These are phyloP conservation scores for Heliamphora pulchella DNA, from an alignment of 179 eudicot genomes.

Conservation along the genomic window DNA sequence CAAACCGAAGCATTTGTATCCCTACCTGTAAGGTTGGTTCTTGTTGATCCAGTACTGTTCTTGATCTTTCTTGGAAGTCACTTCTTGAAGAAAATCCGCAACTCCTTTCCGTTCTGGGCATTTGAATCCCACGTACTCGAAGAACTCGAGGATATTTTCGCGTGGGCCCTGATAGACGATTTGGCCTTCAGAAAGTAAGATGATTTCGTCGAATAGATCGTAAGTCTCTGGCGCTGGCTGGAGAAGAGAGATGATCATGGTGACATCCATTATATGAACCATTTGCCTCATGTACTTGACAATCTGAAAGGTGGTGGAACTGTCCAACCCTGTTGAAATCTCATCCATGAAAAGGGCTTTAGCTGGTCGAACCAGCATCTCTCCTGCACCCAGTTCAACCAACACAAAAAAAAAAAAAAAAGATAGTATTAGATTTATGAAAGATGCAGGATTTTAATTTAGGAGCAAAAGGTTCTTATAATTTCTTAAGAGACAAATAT, in stretches of 20 bases:
- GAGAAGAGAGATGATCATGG: constrained; percentile 79
- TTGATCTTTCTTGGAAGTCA: constrained; percentile 82
- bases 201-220: constrained; percentile 72
- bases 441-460: no score
- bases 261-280: constrained; percentile 73
- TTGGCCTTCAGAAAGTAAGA: constrained; percentile 76
- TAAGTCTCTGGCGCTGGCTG: constrained; percentile 91
- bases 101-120: constrained; percentile 81
- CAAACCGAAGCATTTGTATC: no score
- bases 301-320: constrained; percentile 72
- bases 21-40: constrained; percentile 46
- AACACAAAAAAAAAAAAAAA: no score
- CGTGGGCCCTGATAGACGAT: constrained; percentile 85
- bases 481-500: no score
- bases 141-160: constrained; percentile 55
- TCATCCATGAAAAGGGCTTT: constrained; percentile 76
- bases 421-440: not conserved
- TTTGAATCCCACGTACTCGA: constrained; percentile 63
- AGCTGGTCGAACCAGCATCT: constrained; percentile 79
- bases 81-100: constrained; percentile 88
- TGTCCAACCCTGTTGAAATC: constrained; percentile 79
- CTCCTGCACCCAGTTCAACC: constrained; percentile 39
- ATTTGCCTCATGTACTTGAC: constrained; percentile 68
- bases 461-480: no score
- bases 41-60: constrained; percentile 64